Percentiles rank a stretch among this genome's conserved stretches.
These are phyloP conservation scores for Thalassiosira sp. DNA, from an alignment of 352 stramenopile species.

Conservation along the genomic window DNA sequence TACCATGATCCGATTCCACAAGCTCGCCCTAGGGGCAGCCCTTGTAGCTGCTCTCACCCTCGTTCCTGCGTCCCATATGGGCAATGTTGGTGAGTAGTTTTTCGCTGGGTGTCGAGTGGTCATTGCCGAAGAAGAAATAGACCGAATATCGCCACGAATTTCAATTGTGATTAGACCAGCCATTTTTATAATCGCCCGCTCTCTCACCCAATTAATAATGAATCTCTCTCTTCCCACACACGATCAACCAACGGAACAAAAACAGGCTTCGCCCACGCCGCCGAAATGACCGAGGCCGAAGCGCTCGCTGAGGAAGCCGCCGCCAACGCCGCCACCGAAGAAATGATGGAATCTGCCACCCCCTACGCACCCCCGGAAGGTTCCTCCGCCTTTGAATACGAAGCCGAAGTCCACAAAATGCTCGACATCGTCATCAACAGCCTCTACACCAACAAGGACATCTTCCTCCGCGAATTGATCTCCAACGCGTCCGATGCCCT, in stretches of 20 bases:
- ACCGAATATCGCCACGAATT: no score
- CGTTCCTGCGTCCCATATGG: constrained; percentile 24
- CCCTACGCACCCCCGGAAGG: constrained; percentile 41
- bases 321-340: constrained; percentile 29
- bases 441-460: constrained; percentile 95
- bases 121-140: no score
- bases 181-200: neutral
- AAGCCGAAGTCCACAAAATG: constrained; percentile 96
- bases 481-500: constrained; percentile 97
- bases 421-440: constrained; percentile 99
- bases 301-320: constrained; percentile 46
- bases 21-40: constrained; percentile 37
- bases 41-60: constrained; percentile 31
- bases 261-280: constrained; percentile 26
- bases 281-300: constrained; percentile 39
- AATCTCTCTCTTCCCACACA: neutral
- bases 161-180: neutral
- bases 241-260: neutral
- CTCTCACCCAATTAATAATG: neutral
- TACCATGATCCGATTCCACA: constrained; percentile 49
- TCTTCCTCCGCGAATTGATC: constrained; percentile 99
- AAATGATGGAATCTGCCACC: constrained; percentile 17
- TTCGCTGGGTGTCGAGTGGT: no score
- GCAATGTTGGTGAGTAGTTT: constrained; percentile 36
- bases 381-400: constrained; percentile 76